phyloP scores from a whole-genome alignment of 805 yeast species.

The Candida mattraensis region DNA sequence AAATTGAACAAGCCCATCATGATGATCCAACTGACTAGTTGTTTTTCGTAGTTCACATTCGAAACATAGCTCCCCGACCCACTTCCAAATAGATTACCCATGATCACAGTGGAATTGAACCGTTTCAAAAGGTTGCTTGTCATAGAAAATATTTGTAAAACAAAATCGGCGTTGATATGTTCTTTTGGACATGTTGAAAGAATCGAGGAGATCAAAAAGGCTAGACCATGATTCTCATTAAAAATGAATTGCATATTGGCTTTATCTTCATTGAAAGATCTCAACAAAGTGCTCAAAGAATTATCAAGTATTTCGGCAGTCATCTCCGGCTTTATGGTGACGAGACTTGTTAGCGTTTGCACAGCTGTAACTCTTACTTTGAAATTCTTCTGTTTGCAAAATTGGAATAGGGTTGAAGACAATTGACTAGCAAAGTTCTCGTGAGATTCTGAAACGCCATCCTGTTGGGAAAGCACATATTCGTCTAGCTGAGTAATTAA shows the following conservation, averaged over 20 bases:
- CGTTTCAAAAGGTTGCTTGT: constrained; percentile 32
- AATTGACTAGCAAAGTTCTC: constrained; percentile 33
- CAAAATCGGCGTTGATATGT: constrained; percentile 32
- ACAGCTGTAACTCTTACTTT: constrained; percentile 42
- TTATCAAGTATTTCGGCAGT: constrained; percentile 33
- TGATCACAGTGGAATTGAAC: constrained; percentile 37
- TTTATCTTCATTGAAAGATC: constrained; percentile 36
- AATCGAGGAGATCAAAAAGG: constrained; percentile 33
- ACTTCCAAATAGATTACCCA: constrained; percentile 33
- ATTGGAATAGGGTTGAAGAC: constrained; percentile 34
- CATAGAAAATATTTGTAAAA: constrained; percentile 31
- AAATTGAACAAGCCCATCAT: constrained; percentile 63
- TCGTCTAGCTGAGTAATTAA: constrained; percentile 32
- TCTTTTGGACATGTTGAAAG: constrained; percentile 32
- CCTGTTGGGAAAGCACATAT: constrained; percentile 33
- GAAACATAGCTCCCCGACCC: constrained; percentile 30
- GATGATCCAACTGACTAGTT: constrained; percentile 58
- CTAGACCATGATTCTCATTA: constrained; percentile 32
- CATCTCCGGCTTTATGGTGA: constrained; percentile 36
- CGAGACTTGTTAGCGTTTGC: constrained; percentile 34
- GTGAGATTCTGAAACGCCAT: constrained; percentile 24
- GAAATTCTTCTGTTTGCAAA: constrained; percentile 40
- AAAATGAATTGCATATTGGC: constrained; percentile 22
- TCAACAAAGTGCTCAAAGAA: constrained; percentile 35
- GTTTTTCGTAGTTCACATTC: constrained; percentile 35